These are phyloP conservation scores for Camellia oleifera DNA, from an alignment of 179 eudicot genomes.

Conservation along the genomic window DNA sequence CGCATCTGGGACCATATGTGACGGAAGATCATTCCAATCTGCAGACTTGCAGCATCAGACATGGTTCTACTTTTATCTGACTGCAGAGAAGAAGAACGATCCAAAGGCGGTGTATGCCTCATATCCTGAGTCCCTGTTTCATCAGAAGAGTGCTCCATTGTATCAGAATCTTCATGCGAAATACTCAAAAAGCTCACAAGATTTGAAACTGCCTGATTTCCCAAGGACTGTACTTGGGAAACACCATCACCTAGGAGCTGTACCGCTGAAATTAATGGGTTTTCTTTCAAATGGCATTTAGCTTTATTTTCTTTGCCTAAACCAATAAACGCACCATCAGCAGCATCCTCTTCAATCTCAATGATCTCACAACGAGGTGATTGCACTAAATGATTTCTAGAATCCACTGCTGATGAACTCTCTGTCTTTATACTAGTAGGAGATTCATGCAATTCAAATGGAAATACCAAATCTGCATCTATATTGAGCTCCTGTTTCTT, in stretches of 20 bases:
- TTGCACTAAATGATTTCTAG: slow-evolving; percentile 36
- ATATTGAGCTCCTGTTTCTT: slow-evolving; percentile 37
- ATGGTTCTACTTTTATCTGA: slow-evolving; percentile 74
- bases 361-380: slow-evolving; percentile 63
- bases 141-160: slow-evolving; percentile 43
- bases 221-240: slow-evolving; percentile 88
- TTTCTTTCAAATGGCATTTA: slow-evolving; percentile 51
- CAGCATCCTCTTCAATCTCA: slow-evolving; percentile 62
- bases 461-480: slow-evolving; percentile 35
- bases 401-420: slow-evolving; percentile 50
- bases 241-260: slow-evolving; percentile 94
- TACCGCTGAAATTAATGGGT: slow-evolving; percentile 78
- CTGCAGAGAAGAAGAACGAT: slow-evolving; percentile 64
- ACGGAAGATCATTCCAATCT: slow-evolving; percentile 64
- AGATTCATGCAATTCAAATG: slow-evolving; percentile 51
- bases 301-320: slow-evolving; percentile 40
- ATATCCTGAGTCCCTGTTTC: slow-evolving; percentile 43
- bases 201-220: slow-evolving; percentile 90
- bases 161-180: slow-evolving; percentile 59
- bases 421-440: slow-evolving; percentile 43
- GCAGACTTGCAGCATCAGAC: slow-evolving; percentile 69
- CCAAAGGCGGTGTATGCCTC: slow-evolving; percentile 32
- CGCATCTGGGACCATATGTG: slow-evolving; percentile 97
- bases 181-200: slow-evolving; percentile 85
- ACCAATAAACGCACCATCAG: slow-evolving; percentile 21